phyloP scores from a whole-genome alignment of 176 grass and related monocot genomes.

The Elaeis guineensis region DNA sequence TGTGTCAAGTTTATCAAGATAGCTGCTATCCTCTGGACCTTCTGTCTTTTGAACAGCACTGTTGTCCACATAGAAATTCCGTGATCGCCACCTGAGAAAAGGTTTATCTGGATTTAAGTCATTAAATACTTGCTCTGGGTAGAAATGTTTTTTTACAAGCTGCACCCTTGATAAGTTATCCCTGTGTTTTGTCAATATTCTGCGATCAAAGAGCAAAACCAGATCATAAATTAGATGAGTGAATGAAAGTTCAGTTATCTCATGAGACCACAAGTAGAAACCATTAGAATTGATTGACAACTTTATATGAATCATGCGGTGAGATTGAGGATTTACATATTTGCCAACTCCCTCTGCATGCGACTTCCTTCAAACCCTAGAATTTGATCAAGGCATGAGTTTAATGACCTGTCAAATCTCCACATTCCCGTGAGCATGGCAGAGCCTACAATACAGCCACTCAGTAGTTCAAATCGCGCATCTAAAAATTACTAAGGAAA shows the following conservation, averaged over 20 bases:
- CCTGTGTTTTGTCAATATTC: constrained; percentile 59
- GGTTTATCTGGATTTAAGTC: constrained; percentile 61
- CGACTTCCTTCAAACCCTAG: constrained; percentile 26
- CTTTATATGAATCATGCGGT: no score
- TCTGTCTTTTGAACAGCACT: constrained; percentile 26
- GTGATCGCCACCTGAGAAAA: constrained; percentile 49
- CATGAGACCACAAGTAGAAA: not conserved
- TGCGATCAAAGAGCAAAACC: constrained; percentile 4
- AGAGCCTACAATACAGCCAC: constrained; percentile 19
- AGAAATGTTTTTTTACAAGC: constrained; percentile 50
- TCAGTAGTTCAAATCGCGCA: constrained; percentile 7
- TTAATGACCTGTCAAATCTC: constrained; percentile 21
- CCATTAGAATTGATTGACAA: not conserved
- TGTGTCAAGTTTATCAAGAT: constrained; percentile 2
- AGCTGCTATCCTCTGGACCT: constrained; percentile 21
- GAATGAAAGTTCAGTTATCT: no score
- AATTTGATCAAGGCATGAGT: constrained; percentile 15
- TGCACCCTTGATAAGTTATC: constrained; percentile 30
- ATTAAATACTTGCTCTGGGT: constrained; percentile 58
- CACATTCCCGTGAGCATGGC: constrained; percentile 11
- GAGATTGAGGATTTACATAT: constrained; percentile 17
- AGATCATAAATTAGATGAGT: not conserved
- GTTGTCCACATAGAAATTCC: constrained; percentile 37
- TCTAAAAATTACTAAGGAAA: no score
- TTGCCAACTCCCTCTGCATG: constrained; percentile 34